A percentile compares a stretch with the other conserved stretches of the same genome.
These are phyloP conservation scores for Neurospora tetrasperma DNA, from an alignment of 495 filamentous ascomycete genomes.

Conservation along the genomic window DNA sequence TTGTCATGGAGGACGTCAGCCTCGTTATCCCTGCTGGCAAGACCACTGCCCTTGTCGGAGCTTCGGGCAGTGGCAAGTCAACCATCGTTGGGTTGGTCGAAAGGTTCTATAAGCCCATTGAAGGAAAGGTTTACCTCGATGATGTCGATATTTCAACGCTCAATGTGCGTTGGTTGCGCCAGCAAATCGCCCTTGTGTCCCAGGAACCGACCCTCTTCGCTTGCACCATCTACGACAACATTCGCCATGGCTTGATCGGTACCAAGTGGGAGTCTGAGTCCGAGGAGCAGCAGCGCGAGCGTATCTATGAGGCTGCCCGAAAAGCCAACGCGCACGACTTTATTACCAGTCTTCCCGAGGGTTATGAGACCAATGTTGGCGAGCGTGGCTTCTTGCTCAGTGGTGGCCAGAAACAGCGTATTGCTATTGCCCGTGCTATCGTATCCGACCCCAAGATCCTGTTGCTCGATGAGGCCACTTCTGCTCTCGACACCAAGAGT, in stretches of 20 bases:
- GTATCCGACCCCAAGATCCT: slow-evolving; percentile 91
- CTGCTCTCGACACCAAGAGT: slow-evolving; percentile 88
- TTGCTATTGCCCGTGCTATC: slow-evolving; percentile 75
- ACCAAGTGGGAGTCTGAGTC: slow-evolving; percentile 59
- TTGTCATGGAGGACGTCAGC: slow-evolving; percentile 72
- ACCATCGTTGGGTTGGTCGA: slow-evolving; percentile 89
- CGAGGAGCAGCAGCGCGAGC: slow-evolving; percentile 53
- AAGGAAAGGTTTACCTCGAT: slow-evolving; percentile 69
- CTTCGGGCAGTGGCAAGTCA: slow-evolving; percentile 69
- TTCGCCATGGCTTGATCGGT: slow-evolving; percentile 79
- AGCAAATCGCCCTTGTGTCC: slow-evolving; percentile 82
- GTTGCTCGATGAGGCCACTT: slow-evolving; percentile 89
- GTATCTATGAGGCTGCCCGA: slow-evolving; percentile 70
- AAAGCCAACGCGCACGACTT: slow-evolving; percentile 95
- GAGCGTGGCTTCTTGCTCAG: slow-evolving; percentile 88
- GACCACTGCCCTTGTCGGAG: slow-evolving; percentile 76
- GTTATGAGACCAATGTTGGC: slow-evolving; percentile 89
- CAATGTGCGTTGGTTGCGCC: slow-evolving; percentile 85
- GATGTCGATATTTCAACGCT: slow-evolving; percentile 70
- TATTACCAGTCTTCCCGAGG: slow-evolving; percentile 70
- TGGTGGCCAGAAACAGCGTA: slow-evolving; percentile 94
- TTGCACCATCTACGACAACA: slow-evolving; percentile 79
- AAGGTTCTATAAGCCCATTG: slow-evolving; percentile 83
- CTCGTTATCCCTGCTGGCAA: slow-evolving; percentile 76
- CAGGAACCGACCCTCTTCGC: slow-evolving; percentile 76